Base-by-base conservation (phyloP, 352 stramenopile species). In the Globisporangium apiculatum region DNA sequence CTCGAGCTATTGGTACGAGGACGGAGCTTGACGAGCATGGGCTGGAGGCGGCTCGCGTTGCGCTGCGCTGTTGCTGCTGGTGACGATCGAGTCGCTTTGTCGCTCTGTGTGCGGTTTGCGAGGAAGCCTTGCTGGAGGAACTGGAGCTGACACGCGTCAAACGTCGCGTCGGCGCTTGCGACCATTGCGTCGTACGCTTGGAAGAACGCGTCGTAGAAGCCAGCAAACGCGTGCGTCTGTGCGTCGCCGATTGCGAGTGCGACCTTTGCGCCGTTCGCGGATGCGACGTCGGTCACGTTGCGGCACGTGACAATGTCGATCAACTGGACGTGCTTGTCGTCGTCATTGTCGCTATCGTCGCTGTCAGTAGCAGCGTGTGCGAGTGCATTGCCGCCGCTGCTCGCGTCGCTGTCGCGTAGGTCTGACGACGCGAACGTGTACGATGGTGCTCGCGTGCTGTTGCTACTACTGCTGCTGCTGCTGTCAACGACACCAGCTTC, bases 161-260 rank as follows among this genome's bases (percentile, higher is more conserved):
- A 74, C 37, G 73, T 76, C 0, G 76, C 74, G 53, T 89, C 72
- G 2, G 58, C 61, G 7, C 74, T 77, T 5, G 64, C 60, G 46
- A 89, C 53, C 72, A 89, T 83, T 12, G 74, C 74, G 55, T 89
- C 76, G 45, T 87, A 89, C 4, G 79, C 79, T 12, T 58, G 60
- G 48, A 73, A 74, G 60, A 89, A 87, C 17, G 74, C 71, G 5
- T 70, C 56, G 51, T 85, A 79, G 60, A 89, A 89, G 48, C 65
- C 64, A 0, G 65, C 61, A 51, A 89, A 89, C 42, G 65, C 74
- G 58, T 76, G 73, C 9, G 36, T 61, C 48, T 69, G 61, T 3
- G 66, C 48, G 59, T 81, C 77, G 37, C 76, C 78, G 10, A 89
- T 66, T 1, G 63, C 64, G 2, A 89, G 51, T 57, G 78, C 73